Percentiles rank a stretch among this genome's conserved stretches.
phyloP scores from a whole-genome alignment of 208 protist species.

The Leishmania tropica region DNA sequence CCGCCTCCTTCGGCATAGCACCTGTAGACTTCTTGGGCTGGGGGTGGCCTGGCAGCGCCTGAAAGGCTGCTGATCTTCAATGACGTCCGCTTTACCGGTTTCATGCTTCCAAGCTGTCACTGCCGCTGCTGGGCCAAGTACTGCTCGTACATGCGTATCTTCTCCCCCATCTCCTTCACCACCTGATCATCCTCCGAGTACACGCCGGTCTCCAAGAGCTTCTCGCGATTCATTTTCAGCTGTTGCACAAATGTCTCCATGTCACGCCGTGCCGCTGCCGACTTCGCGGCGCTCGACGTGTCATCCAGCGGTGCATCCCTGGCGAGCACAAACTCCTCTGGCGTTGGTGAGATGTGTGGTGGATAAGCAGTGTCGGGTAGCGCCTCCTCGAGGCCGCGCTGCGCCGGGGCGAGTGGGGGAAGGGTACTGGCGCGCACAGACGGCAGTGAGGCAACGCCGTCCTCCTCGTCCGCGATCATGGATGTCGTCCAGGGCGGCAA shows the following conservation, averaged over 20 bases:
- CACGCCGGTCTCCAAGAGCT: conserved; percentile 84
- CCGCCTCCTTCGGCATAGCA: neutral
- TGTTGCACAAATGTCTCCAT: conserved; percentile 83
- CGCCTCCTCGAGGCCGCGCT: conserved; percentile 14
- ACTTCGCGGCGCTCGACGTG: conserved; percentile 11
- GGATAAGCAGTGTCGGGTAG: neutral
- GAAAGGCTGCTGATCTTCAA: neutral
- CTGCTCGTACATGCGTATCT: conserved; percentile 87
- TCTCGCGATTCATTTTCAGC: conserved; percentile 74
- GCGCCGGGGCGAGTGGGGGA: conserved; percentile 27
- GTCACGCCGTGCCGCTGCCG: conserved; percentile 52
- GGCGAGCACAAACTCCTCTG: conserved; percentile 60
- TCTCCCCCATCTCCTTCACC: conserved; percentile 82
- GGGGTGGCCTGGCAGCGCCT: neutral
- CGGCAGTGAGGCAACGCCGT: conserved; percentile 8
- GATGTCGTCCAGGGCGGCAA: conserved; percentile 26
- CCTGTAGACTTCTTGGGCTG: conserved; percentile 2
- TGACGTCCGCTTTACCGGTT: neutral
- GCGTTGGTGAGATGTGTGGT: conserved; percentile 27
- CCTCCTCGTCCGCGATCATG: conserved; percentile 5
- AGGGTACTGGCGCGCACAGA: conserved; percentile 27
- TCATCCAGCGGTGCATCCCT: conserved; percentile 14
- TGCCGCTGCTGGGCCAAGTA: conserved; percentile 41
- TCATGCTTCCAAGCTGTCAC: neutral
- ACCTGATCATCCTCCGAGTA: conserved; percentile 68